Evolutionary conservation across 1,284 basidiomycete species (phyloP).

Genomic region (Moesziomyces antarcticus): DNA sequence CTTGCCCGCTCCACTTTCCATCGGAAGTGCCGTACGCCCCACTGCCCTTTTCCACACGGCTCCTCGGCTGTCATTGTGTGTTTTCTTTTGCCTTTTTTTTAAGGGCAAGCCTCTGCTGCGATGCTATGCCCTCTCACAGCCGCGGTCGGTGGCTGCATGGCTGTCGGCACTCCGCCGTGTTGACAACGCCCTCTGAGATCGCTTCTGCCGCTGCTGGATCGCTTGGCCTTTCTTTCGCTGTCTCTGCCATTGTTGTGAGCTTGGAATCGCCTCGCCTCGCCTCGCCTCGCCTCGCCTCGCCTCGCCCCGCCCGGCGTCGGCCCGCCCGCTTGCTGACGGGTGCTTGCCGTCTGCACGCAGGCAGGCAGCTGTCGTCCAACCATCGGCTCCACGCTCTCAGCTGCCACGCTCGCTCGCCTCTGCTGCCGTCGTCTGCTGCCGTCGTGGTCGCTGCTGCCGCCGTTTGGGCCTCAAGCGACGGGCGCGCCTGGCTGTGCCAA

Average conservation of each 20-base stretch:
- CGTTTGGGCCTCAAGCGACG: no score
- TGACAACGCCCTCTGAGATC: background rate
- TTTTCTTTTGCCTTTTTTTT: no score
- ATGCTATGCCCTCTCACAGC: background rate
- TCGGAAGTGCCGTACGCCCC: constrained; percentile 19
- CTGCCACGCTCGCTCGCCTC: background rate
- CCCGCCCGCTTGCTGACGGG: background rate
- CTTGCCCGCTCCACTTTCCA: constrained; percentile 7
- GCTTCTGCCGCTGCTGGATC: no score
- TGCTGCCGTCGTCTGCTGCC: background rate
- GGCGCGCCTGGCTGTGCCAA: no score
- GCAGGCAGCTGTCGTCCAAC: background rate
- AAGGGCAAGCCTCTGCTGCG: background rate
- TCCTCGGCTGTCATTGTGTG: background rate
- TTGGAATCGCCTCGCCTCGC: background rate
- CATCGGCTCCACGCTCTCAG: background rate
- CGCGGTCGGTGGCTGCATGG: background rate
- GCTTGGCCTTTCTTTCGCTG: no score
- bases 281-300: background rate
- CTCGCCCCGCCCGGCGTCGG: background rate
- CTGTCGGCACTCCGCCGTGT: background rate
- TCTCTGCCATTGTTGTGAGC: no score
- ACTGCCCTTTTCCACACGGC: background rate
- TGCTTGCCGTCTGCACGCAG: background rate
- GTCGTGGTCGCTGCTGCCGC: no score